Base-by-base conservation (phyloP, 306 rosid species). In the Urtica urens region DNA sequence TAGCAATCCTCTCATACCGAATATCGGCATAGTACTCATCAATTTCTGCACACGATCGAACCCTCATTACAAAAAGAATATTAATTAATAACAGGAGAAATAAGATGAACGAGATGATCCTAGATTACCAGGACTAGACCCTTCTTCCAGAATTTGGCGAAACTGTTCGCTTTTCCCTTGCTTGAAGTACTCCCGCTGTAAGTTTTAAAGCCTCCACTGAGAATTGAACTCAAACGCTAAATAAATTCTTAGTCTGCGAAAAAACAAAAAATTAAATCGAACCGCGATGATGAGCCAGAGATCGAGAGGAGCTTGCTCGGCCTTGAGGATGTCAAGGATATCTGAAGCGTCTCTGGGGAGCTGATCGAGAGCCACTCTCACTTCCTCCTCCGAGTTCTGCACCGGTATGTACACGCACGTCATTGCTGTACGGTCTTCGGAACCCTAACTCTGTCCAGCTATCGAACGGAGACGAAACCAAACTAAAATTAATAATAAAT, bases 311-410 rank as follows among this genome's bases (percentile, higher is more conserved):
- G 99, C 96, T 78, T 92, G 99, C 69, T 86, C 99, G 19, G 99
- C 99, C 62, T 86, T 86, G 44, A 86, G 96, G 29, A 92, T 92
- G 65, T 92, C 99, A 40, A 92, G 79, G 33, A 92, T 92, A 43
- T 92, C 96, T 12, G 94, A 80, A 38, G 99, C 96, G 51, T 92
- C 99, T 31, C 82, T 72, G 0, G 96, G 99, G 38, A 92, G 96
- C 67, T 86, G 96, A 55, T 92, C 96, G 61, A 92, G 86, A 42
- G 80, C 74, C 33, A 92, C 96, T 82, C 96, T 72, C 66, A 92
- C 99, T 61, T 92, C 99, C 55, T 92, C 94, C 80, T 92, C 96
- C 6, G 96, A 92, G 73, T 92, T 86, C 78, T 86, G 99, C 77
- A 92, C 94, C 38, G 99, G 99, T 23, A 92, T 82, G 71, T 86